Evolutionary conservation across 164 flowering plant species (phyloP), one percentile per base, ranked within the genome.

Genomic region (Magnolia officinalis): DNA sequence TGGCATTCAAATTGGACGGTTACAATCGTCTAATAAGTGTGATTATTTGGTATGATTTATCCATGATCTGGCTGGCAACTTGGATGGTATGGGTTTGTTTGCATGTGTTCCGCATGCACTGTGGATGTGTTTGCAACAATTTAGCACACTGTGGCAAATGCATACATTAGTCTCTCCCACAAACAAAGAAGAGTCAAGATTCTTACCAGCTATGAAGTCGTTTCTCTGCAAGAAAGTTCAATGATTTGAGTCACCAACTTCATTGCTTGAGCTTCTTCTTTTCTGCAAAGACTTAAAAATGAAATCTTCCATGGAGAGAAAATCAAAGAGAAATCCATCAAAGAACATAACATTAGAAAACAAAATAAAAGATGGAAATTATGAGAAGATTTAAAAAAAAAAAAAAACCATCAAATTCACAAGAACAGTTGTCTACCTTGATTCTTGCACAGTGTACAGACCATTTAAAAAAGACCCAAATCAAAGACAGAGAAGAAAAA

Each of bases 381-480:
- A 68, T 8, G 23, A 45, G 14, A 50, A 50, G 24, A n/a, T 55
- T 37, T 0, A 26, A 52, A 14, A 24, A 2, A 13, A 29, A 63
- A 59, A 55, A 16, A 5, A 55, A 16, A 55, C 13, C 61, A 55
- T 55, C 61, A 55, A 11, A 26, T 37, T 58, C 74, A 72, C 74
- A 58, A 72, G 50, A 59, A 58, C 63, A 52, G 66, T 55, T 3
- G 18, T 18, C 65, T 55, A 59, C 66, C 65, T 24, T 58, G 66
- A 8, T 75, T 23, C 24, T 50, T 59, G 61, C 3, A 55, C 61
- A 29, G 78, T 75, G 67, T 75, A 75, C 78, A 75, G n/a, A 65
- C 31, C 68, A 65, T 8, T 65, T 65, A 21, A 65, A 24, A 65
- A 65, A 65, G 29, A 24, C 24, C 24, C 10, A 21, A 24, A 37